Percentiles rank a stretch among this genome's conserved stretches.
These are phyloP conservation scores for Aspergillus leporis DNA, from an alignment of 495 filamentous ascomycete genomes.

Conservation along the genomic window DNA sequence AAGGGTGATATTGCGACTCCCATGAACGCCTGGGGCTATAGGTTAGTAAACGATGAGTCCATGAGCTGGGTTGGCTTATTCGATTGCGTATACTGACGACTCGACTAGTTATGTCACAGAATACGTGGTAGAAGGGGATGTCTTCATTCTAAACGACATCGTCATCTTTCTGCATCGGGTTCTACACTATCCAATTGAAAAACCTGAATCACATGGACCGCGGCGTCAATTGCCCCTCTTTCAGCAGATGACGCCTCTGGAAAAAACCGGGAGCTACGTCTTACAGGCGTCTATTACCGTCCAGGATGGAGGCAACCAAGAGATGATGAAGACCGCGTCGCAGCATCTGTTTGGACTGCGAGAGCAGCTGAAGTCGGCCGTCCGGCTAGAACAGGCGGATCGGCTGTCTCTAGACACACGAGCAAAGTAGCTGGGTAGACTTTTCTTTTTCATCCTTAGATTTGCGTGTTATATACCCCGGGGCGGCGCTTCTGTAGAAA, in stretches of 20 bases:
- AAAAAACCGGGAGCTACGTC: constrained; percentile 51
- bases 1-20: constrained; percentile 43
- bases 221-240: constrained; percentile 36
- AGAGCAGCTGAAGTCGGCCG: constrained; percentile 61
- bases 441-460: constrained; percentile 7
- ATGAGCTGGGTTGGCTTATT: constrained; percentile 19
- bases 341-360: constrained; percentile 62
- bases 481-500: constrained; percentile 1
- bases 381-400: constrained; percentile 64
- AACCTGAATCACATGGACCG: constrained; percentile 28
- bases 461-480: constrained; percentile 23
- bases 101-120: constrained; percentile 47
- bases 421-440: constrained; percentile 41
- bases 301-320: constrained; percentile 52
- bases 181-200: constrained; percentile 36
- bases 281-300: constrained; percentile 50
- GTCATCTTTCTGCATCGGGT: constrained; percentile 50
- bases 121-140: constrained; percentile 49
- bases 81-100: constrained; percentile 16
- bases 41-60: constrained; percentile 30
- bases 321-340: constrained; percentile 55
- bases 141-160: constrained; percentile 50
- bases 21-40: constrained; percentile 55
- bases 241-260: constrained; percentile 39
- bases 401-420: constrained; percentile 66